Evolutionary conservation across 805 yeast species (phyloP), one percentile per base, ranked within the genome.

Genomic region (Wickerhamiella australiensis): DNA sequence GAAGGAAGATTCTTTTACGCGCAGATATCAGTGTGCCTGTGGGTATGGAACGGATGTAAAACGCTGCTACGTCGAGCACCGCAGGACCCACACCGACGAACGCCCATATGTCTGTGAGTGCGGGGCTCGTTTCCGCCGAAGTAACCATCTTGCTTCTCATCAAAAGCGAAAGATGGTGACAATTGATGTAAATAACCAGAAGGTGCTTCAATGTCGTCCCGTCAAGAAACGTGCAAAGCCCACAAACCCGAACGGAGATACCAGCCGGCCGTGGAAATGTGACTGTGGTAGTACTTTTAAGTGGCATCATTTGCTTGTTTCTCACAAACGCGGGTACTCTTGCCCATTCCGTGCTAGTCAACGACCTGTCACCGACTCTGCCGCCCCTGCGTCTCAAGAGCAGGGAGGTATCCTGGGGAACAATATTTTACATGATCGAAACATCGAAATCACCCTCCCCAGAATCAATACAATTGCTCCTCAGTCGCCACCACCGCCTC

Each of bases 81-180:
- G 80, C 51, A 65, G 90, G 52, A 83, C 92, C 0, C 94, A 85
- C 62, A 83, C 94, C 0, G 82, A 82, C 60, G 94, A 84, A 59
- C 67, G 87, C 48, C 94, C 92, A 5, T 84, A 77, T 59, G 70
- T 77, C 6, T 84, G 94, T 12, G 71, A 76, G 3, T 84, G 94
- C 66, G 86, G 85, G 3, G 83, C 83, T 62, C 84, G 88, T 0
- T 84, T 84, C 45, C 49, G 47, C 23, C 42, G 51, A 12, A 42
- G 47, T 12, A 49, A 49, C 47, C 51, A 49, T 20, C 43, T 49
- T 12, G 47, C 51, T 3, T 25, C 25, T 23, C 51, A 49, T 41
- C 51, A 49, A 22, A 49, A 43, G 31, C 47, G 51, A 9, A 49
- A 42, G 33, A 37, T 27, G 25, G 40, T 27, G 9, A 36, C 35